Percentiles rank a stretch among this genome's conserved stretches.
phyloP scores from a whole-genome alignment of 176 grass and related monocot genomes.

The Zoysia japonica region DNA sequence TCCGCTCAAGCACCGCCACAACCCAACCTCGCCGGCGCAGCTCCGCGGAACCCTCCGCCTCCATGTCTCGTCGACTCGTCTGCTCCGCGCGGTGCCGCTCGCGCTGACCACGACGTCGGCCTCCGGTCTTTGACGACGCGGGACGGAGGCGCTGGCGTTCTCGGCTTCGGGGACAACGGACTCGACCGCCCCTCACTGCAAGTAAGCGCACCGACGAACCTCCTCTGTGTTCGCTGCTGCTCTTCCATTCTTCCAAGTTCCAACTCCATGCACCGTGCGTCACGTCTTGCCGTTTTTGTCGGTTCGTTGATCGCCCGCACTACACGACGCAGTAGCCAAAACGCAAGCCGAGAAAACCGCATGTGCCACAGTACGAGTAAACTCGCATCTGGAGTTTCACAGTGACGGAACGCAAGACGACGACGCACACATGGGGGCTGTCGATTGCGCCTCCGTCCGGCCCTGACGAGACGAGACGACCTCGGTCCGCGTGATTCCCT shows the following conservation, averaged over 20 bases:
- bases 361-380: no score
- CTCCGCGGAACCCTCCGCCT: not conserved
- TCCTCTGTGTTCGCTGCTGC: not conserved
- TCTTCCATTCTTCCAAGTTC: not conserved
- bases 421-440: slow-evolving; percentile 9
- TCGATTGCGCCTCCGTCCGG: not conserved
- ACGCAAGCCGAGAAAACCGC: not conserved
- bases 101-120: not conserved
- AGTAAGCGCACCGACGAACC: not conserved
- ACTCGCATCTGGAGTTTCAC: not conserved
- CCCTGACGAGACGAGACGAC: not conserved
- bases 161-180: not conserved
- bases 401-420: not conserved
- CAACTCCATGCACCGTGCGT: not conserved
- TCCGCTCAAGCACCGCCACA: not conserved
- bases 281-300: not conserved
- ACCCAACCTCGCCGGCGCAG: not conserved
- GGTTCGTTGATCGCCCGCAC: not conserved
- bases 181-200: not conserved
- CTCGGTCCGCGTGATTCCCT: slow-evolving; percentile 38
- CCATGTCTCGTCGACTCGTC: not conserved
- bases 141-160: not conserved
- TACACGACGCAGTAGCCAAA: not conserved
- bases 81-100: not conserved
- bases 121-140: not conserved